A percentile compares a stretch with the other conserved stretches of the same genome.
These are phyloP conservation scores for Dictyostelium discoideum DNA, from an alignment of 78 protist species.

Conservation along the genomic window DNA sequence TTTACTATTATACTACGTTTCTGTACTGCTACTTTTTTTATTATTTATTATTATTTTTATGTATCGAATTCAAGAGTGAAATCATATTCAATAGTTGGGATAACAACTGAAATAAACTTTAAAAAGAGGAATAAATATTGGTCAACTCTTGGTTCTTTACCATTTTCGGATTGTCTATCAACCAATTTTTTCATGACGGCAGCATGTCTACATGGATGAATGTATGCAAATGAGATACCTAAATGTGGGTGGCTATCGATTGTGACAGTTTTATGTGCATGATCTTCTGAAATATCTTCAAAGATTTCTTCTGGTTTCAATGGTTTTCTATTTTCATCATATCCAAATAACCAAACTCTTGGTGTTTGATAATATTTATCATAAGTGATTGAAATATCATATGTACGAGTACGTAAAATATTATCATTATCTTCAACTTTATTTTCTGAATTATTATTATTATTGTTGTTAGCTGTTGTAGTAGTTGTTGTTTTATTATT, in stretches of 20 bases:
- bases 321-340: conserved; percentile 89
- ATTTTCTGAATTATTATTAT: background rate
- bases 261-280: conserved; percentile 97
- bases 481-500: background rate
- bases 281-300: conserved; percentile 97
- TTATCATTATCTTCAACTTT: conserved; percentile 72
- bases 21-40: background rate
- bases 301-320: conserved; percentile 87
- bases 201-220: conserved; percentile 95
- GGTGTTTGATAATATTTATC: conserved; percentile 97
- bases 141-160: conserved; percentile 83
- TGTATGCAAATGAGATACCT: conserved; percentile 83
- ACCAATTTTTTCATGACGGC: conserved; percentile 95
- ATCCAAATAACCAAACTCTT: conserved; percentile 95
- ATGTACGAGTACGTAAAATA: conserved; percentile 92
- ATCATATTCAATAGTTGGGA: conserved; percentile 98
- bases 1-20: background rate
- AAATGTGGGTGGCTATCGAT: conserved; percentile 97
- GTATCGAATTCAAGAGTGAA: conserved; percentile 89
- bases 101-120: conserved; percentile 95
- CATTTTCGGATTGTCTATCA: conserved; percentile 78
- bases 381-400: conserved; percentile 94
- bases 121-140: conserved; percentile 93
- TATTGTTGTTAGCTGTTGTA: background rate
- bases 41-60: background rate